Conservation (phyloP, 495 filamentous ascomycete species). For the Pyrenula aspistea region DNA sequence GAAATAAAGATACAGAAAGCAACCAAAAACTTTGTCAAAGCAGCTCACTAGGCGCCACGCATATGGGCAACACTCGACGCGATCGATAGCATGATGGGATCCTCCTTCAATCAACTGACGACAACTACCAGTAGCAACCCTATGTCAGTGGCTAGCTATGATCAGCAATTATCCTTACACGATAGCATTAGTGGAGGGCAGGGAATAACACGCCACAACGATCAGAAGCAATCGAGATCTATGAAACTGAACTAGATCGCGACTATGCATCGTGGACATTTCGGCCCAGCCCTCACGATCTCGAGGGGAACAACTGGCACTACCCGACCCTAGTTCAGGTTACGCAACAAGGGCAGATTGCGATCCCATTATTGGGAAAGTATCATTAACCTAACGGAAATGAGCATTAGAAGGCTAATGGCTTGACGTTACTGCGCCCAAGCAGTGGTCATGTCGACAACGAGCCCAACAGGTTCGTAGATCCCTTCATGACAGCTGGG, state of each 20-base stretch:
- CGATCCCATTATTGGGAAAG: background rate
- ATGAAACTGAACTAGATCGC: background rate
- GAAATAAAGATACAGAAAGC: background rate
- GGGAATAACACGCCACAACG: background rate
- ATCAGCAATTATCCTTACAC: too few species aligned
- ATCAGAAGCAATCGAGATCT: background rate
- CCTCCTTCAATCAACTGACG: too few species aligned
- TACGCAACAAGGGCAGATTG: background rate
- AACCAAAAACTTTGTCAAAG: background rate
- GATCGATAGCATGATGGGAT: too few species aligned
- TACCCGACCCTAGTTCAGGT: background rate
- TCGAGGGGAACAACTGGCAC: background rate
- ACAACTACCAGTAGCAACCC: too few species aligned
- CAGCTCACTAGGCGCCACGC: background rate
- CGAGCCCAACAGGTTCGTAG: background rate
- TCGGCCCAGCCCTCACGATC: background rate
- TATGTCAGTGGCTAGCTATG: too few species aligned
- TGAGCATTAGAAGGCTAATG: background rate
- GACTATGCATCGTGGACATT: background rate
- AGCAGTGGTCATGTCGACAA: background rate
- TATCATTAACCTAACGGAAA: background rate
- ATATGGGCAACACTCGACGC: background rate
- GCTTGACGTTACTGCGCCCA: background rate
- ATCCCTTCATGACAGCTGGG: background rate
- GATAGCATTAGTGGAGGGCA: background rate